phyloP scores from a whole-genome alignment of 2,329 filamentous ascomycete species.

The Exophiala lecanii-corni region DNA sequence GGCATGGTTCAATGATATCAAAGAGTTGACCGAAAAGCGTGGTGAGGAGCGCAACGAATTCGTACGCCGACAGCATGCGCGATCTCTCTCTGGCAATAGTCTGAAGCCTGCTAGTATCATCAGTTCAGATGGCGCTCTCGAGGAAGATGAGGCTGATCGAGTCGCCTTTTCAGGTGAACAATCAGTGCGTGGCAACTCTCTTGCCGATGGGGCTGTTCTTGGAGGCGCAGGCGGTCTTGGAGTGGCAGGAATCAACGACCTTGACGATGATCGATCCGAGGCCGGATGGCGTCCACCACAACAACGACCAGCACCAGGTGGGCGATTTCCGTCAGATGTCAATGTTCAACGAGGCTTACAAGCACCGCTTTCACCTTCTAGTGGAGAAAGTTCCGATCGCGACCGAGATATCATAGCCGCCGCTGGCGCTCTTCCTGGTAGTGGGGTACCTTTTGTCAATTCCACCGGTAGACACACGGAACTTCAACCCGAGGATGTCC shows the following conservation, averaged over 20 bases:
- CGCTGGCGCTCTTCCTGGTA: slow-evolving; percentile 52
- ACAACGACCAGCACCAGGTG: slow-evolving; percentile 81
- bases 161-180: slow-evolving; percentile 60
- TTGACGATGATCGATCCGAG: slow-evolving; percentile 27
- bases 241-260: slow-evolving; percentile 29
- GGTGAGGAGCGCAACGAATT: slow-evolving; percentile 85
- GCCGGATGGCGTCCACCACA: slow-evolving; percentile 39
- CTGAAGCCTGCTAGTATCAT: slow-evolving; percentile 53
- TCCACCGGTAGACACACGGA: slow-evolving; percentile 20
- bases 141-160: slow-evolving; percentile 67
- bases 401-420: slow-evolving; percentile 52
- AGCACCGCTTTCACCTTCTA: slow-evolving; percentile 73
- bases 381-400: slow-evolving; percentile 68
- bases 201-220: slow-evolving; percentile 31
- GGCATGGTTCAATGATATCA: slow-evolving; percentile 93
- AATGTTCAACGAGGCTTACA: slow-evolving; percentile 82
- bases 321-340: slow-evolving; percentile 92
- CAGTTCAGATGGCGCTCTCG: slow-evolving; percentile 71
- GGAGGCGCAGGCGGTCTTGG: slow-evolving; percentile 34
- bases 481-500: slow-evolving; percentile 10
- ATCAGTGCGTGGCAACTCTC: slow-evolving; percentile 25
- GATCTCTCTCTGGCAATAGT: slow-evolving; percentile 66
- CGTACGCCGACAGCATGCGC: slow-evolving; percentile 68
- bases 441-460: slow-evolving; percentile 31
- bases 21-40: slow-evolving; percentile 79